Conservation (phyloP, 2,329 filamentous ascomycete species). For the Aspergillus piperis region DNA sequence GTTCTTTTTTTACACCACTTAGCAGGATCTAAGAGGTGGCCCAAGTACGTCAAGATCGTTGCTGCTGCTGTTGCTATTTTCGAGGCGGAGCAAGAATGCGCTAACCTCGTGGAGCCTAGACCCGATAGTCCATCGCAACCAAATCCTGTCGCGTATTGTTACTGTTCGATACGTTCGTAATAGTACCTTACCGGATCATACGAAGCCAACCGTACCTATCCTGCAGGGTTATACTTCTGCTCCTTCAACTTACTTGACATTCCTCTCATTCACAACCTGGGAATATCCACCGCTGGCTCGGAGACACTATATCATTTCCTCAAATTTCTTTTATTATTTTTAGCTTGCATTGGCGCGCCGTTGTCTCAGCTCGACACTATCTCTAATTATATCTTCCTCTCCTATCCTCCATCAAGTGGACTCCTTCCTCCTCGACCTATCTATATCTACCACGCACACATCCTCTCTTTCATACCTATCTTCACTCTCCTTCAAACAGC, state of each 20-base stretch:
- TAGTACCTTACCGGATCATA: neutral
- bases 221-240: neutral
- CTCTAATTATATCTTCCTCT: no score
- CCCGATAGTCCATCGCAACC: neutral
- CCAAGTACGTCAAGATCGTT: neutral
- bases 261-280: neutral
- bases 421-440: no score
- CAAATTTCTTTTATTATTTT: neutral
- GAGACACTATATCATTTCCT: slow-evolving; percentile 2
- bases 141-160: neutral
- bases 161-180: neutral
- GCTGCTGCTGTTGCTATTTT: slow-evolving; percentile 2
- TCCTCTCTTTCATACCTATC: no score
- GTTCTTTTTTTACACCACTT: neutral
- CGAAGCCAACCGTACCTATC: neutral
- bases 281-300: neutral
- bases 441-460: no score
- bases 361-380: neutral
- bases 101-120: neutral
- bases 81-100: neutral
- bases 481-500: no score
- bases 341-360: no score
- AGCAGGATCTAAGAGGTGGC: neutral
- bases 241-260: neutral
- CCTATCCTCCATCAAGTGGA: no score